Percentiles rank a stretch among this genome's conserved stretches.
phyloP scores from a whole-genome alignment of 208 protist genomes.

The Phytomonas sp. region DNA sequence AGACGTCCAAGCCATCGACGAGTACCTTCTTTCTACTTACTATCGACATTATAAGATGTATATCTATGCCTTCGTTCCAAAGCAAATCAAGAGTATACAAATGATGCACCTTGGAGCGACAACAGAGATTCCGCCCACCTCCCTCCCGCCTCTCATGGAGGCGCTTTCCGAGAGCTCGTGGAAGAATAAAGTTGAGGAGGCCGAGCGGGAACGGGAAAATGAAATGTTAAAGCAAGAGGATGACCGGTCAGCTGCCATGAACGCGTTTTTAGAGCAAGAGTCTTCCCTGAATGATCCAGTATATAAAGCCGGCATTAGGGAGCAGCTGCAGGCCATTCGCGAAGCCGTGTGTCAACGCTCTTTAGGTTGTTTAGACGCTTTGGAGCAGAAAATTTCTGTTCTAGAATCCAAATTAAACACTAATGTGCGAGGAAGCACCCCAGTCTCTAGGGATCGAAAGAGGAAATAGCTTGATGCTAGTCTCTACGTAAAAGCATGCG shows the following conservation, averaged over 20 bases:
- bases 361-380: conserved; percentile 45
- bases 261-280: conserved; percentile 30
- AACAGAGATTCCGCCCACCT: conserved; percentile 38
- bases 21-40: conserved; percentile 83
- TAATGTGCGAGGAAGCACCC: conserved; percentile 9
- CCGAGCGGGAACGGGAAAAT: conserved; percentile 42
- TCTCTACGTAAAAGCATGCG: neutral
- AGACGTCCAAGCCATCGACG: conserved; percentile 80
- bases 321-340: conserved; percentile 73
- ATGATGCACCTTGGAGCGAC: conserved; percentile 29
- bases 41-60: conserved; percentile 92
- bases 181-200: conserved; percentile 62
- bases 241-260: conserved; percentile 26
- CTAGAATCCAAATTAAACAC: conserved; percentile 74
- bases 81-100: conserved; percentile 45
- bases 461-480: conserved; percentile 19
- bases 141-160: conserved; percentile 43
- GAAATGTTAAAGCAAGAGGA: conserved; percentile 32
- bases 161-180: conserved; percentile 54
- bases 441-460: conserved; percentile 18
- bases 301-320: conserved; percentile 61
- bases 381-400: conserved; percentile 59
- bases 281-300: conserved; percentile 38
- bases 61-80: conserved; percentile 77
- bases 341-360: conserved; percentile 47